Conservation (phyloP, 768 basidiomycete genomes). For the Rhodotorula diobovata region DNA sequence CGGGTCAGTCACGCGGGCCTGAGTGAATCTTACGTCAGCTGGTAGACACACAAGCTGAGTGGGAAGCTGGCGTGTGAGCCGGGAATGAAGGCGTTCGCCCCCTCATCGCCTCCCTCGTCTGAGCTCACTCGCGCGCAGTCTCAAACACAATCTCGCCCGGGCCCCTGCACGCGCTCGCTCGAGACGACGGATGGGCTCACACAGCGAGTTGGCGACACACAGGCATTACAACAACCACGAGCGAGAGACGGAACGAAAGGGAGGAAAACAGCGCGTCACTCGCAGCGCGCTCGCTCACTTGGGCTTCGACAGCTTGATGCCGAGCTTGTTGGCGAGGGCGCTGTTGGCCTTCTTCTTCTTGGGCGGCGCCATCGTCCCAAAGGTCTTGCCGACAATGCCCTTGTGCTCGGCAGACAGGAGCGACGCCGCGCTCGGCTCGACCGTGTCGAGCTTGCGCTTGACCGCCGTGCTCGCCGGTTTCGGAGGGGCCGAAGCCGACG, state of each 20-base stretch:
- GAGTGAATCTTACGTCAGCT: not conserved
- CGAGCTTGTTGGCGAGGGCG: slow-evolving; percentile 61
- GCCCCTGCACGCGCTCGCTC: no score
- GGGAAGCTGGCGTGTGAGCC: no score
- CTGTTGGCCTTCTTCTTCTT: slow-evolving; percentile 56
- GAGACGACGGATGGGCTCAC: no score
- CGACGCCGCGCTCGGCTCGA: slow-evolving; percentile 66
- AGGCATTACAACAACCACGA: not conserved
- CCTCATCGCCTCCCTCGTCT: no score
- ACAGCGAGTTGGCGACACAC: no score
- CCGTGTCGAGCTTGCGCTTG: slow-evolving; percentile 77
- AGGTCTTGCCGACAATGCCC: slow-evolving; percentile 57
- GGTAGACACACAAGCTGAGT: no score
- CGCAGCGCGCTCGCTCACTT: not conserved
- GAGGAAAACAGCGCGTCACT: not conserved
- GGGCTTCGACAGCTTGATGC: slow-evolving; percentile 62
- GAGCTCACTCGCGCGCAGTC: no score
- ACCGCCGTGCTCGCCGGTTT: slow-evolving; percentile 45
- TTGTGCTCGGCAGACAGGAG: slow-evolving; percentile 65
- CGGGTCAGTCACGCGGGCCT: not conserved
- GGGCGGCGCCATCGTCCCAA: slow-evolving; percentile 49
- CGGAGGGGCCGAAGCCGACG: not conserved
- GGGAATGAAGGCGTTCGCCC: no score
- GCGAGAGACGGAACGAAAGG: not conserved
- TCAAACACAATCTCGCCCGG: no score